These are phyloP conservation scores for Nakataea oryzae DNA, from an alignment of 2,329 filamentous ascomycete species.

Conservation along the genomic window DNA sequence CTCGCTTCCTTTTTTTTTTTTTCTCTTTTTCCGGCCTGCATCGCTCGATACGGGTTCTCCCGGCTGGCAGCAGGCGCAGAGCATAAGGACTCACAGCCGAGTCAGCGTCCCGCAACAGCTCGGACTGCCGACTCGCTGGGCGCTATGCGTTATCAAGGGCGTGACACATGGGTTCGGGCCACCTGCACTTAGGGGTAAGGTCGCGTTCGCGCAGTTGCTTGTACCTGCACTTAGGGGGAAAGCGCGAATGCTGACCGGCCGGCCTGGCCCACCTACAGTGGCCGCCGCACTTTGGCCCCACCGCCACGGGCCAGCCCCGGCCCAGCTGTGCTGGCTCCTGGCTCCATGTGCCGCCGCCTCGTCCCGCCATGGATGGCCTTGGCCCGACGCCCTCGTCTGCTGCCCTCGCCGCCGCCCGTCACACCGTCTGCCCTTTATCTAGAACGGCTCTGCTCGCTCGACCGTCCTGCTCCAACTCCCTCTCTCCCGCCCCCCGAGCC, in stretches of 20 bases:
- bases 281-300: background rate
- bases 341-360: too few species aligned
- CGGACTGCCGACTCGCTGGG: background rate
- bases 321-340: too few species aligned
- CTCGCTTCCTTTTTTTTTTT: too few species aligned
- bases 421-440: too few species aligned
- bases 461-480: too few species aligned
- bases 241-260: constrained; percentile 1
- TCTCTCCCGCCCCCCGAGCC: too few species aligned
- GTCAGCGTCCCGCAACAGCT: background rate
- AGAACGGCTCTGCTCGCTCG: too few species aligned
- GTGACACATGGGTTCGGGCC: constrained; percentile 2
- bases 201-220: background rate
- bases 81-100: too few species aligned
- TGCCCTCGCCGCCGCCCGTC: background rate
- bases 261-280: background rate
- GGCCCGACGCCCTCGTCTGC: background rate
- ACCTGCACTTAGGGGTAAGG: constrained; percentile 11
- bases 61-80: too few species aligned
- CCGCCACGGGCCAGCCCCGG: background rate
- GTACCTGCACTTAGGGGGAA: constrained; percentile 11
- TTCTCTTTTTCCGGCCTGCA: background rate
- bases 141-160: background rate
- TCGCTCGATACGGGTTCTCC: too few species aligned
- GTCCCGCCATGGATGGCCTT: background rate